These are phyloP conservation scores for Colletotrichum chlorophyti DNA, from an alignment of 2,329 filamentous ascomycete genomes.

Conservation along the genomic window DNA sequence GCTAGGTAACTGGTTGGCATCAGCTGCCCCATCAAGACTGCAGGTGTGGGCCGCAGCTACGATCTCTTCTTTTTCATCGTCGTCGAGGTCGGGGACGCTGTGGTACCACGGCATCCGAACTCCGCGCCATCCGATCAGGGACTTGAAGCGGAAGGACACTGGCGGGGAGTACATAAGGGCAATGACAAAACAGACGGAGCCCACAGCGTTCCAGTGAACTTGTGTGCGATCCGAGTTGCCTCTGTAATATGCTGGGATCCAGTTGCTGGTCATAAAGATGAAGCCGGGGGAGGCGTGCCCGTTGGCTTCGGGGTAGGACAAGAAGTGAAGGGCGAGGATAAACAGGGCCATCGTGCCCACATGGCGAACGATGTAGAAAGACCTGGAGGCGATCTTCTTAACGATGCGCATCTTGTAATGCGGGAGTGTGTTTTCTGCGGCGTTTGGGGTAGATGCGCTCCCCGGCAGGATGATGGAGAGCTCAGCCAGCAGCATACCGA, in stretches of 20 bases:
- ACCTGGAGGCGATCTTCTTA: not conserved
- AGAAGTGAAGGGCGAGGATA: not conserved
- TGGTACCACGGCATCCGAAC: not conserved
- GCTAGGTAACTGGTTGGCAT: no score
- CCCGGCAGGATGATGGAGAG: conserved; percentile 56
- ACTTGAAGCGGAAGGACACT: conserved; percentile 49
- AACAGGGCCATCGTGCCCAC: not conserved
- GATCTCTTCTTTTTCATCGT: conserved; percentile 46
- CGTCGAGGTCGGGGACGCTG: not conserved
- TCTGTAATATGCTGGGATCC: not conserved
- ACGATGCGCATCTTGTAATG: not conserved
- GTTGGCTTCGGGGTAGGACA: not conserved
- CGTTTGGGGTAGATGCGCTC: conserved; percentile 39
- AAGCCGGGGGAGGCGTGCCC: not conserved
- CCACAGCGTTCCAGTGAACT: conserved; percentile 34
- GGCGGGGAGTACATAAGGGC: conserved; percentile 31
- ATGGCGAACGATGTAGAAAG: not conserved
- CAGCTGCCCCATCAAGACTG: conserved; percentile 50
- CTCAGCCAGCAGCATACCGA: conserved; percentile 61
- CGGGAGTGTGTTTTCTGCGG: conserved; percentile 30
- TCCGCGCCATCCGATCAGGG: conserved; percentile 39
- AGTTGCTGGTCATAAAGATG: not conserved
- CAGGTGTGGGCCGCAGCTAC: conserved; percentile 50
- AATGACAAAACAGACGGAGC: conserved; percentile 28
- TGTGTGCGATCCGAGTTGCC: not conserved